Conservation (phyloP, 441 rosid genomes). For the Pelargonium australe region DNA sequence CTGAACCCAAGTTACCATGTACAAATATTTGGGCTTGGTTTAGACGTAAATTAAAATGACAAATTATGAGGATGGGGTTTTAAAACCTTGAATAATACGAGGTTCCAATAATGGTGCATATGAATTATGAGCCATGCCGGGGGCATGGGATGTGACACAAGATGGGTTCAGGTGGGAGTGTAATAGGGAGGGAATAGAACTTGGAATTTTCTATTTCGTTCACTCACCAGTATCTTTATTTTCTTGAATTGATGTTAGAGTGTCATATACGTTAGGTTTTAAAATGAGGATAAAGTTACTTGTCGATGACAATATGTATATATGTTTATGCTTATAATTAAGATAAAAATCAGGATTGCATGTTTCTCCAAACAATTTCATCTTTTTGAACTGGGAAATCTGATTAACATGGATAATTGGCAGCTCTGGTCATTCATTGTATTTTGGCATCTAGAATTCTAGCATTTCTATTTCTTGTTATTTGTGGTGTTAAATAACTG, state of each 20-base stretch:
- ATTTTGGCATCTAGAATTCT: too few species aligned
- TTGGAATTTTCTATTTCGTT: background rate
- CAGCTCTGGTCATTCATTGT: background rate
- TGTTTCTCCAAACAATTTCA: background rate
- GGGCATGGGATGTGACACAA: background rate
- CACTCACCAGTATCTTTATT: too few species aligned
- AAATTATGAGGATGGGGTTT: constrained; percentile 3
- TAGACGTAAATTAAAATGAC: background rate
- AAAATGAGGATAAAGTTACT: background rate
- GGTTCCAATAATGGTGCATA: background rate
- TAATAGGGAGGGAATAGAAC: background rate
- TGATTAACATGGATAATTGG: background rate
- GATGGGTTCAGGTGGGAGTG: constrained; percentile 4
- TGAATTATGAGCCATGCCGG: too few species aligned
- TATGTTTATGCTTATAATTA: too few species aligned
- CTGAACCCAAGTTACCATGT: background rate
- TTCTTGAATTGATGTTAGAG: too few species aligned
- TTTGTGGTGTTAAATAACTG: too few species aligned
- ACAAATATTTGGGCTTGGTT: background rate
- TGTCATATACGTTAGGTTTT: too few species aligned
- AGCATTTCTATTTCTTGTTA: too few species aligned
- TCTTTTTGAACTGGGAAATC: background rate
- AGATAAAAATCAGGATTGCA: background rate
- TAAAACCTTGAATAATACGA: background rate
- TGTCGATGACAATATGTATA: background rate